Conservation (phyloP, 2,329 filamentous ascomycete species). For the Corynespora cassiicola region DNA sequence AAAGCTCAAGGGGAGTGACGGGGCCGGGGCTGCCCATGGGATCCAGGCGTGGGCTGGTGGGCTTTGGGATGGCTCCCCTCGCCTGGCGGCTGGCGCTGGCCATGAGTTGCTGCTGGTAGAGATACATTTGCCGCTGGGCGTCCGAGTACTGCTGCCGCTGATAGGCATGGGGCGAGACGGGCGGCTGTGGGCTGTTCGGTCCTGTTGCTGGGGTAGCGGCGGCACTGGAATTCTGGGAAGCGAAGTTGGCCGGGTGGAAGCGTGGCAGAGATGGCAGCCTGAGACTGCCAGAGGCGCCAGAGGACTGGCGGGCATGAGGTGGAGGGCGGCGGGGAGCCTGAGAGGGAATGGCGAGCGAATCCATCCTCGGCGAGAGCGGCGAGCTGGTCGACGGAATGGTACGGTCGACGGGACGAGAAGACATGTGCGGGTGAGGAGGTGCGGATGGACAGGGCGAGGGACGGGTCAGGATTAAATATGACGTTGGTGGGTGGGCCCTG, state of each 20-base stretch:
- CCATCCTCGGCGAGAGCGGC: slow-evolving; percentile 42
- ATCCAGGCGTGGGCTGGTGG: slow-evolving; percentile 55
- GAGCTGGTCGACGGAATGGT: slow-evolving; percentile 40
- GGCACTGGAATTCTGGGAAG: slow-evolving; percentile 46
- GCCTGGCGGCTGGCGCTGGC: slow-evolving; percentile 34
- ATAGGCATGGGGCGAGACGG: slow-evolving; percentile 51
- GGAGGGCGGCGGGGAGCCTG: slow-evolving; percentile 40
- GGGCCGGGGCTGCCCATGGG: slow-evolving; percentile 59
- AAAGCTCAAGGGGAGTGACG: slow-evolving; percentile 60
- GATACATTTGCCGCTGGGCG: slow-evolving; percentile 56
- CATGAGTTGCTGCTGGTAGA: slow-evolving; percentile 56
- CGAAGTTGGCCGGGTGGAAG: slow-evolving; percentile 61
- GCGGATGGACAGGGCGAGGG: slow-evolving; percentile 25
- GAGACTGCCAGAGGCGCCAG: slow-evolving; percentile 45
- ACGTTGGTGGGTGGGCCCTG: slow-evolving; percentile 30
- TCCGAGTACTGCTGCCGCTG: slow-evolving; percentile 55
- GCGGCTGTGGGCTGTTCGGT: slow-evolving; percentile 49
- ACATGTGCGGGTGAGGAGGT: slow-evolving; percentile 31
- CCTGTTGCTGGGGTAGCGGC: slow-evolving; percentile 45
- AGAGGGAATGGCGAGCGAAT: slow-evolving; percentile 43
- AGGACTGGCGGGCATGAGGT: slow-evolving; percentile 41
- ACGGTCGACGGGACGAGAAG: slow-evolving; percentile 29
- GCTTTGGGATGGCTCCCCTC: slow-evolving; percentile 39
- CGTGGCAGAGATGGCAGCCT: slow-evolving; percentile 58
- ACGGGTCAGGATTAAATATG: slow-evolving; percentile 32